Evolutionary conservation across 495 filamentous ascomycete genomes (phyloP), one percentile per base, ranked within the genome.

Genomic region (Penicillium macrosclerotiorum): DNA sequence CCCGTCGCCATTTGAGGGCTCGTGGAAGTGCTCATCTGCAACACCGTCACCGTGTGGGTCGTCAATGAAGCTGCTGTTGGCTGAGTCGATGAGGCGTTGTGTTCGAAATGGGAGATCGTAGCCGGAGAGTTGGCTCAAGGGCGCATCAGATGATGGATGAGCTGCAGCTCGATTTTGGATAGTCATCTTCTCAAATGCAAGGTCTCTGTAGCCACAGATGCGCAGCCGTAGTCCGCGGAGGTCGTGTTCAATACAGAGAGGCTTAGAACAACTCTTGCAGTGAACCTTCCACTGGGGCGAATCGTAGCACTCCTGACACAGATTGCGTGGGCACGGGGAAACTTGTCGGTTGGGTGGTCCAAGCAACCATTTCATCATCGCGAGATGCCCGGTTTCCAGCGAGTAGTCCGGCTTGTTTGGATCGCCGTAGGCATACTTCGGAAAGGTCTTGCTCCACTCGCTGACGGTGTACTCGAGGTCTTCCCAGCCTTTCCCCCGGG

Each of bases 231-330:
- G 64, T 23, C 71, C 79, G 22, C 78, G 71, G n/a, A 83, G 71
- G 55, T 83, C 80, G 52, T 83, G 80, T 47, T 82, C 79, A 45
- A 79, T 80, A 59, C 80, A 83, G 20, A 83, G 56, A 9, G 77
- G 71, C 49, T 74, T 75, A 17, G 75, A 76, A 57, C 80, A 83
- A 34, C 63, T 71, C 55, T 75, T 75, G 56, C 80, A 83, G 13
- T 73, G 64, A 5, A 81, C 72, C 57, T 80, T 81, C 80, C 80
- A 83, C 25, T 75, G 72, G 26, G 74, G 72, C 9, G 72, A 75
- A 24, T 75, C 68, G 47, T 79, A 79, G 59, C 80, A 83, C 30
- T 80, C 76, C 38, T 78, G 69, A 49, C 80, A 83, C 5, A 83
- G 57, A 31, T 77, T 79, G n/a, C 80, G 76, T 4, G 80, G 79